Percentiles rank a stretch among this genome's conserved stretches.
Evolutionary conservation across 441 rosid genomes (phyloP).

Genomic region (Populus tomentosa): DNA sequence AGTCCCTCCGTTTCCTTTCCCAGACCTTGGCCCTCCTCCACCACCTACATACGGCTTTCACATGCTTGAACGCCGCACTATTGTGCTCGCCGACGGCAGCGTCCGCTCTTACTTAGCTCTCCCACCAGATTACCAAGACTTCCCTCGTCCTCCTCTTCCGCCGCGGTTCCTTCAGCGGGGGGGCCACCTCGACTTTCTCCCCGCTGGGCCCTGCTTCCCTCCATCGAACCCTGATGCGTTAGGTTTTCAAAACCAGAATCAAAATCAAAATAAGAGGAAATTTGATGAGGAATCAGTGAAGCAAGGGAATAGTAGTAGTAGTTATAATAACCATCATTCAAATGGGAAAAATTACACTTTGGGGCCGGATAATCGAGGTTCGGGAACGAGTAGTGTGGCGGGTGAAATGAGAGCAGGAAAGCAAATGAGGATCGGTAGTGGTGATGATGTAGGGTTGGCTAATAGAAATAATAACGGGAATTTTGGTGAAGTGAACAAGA

Average conservation of each 20-base stretch:
- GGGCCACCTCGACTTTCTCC: background rate
- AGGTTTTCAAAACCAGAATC: conserved; percentile 22
- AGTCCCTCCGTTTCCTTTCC: conserved; percentile 39
- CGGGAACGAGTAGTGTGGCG: conserved; percentile 37
- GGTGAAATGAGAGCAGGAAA: conserved; percentile 57
- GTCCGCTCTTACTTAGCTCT: conserved; percentile 94
- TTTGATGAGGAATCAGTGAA: conserved; percentile 32
- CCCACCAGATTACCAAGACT: conserved; percentile 82
- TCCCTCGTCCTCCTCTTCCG: conserved; percentile 36
- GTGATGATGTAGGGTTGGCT: conserved; percentile 9
- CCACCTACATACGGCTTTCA: conserved; percentile 86
- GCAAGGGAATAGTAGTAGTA: conserved; percentile 12
- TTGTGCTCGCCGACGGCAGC: conserved; percentile 80
- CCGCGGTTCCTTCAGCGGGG: conserved; percentile 26
- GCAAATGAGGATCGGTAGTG: conserved; percentile 41
- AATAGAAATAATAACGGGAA: conserved; percentile 25
- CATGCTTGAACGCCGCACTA: conserved; percentile 90
- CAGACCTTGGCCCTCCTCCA: conserved; percentile 64
- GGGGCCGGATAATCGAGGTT: conserved; percentile 11
- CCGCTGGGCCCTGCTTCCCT: conserved; percentile 12
- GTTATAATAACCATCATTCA: conserved; percentile 17
- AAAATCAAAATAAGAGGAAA: conserved; percentile 40
- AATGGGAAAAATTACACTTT: conserved; percentile 26
- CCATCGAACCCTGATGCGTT: conserved; percentile 32
- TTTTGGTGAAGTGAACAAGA: conserved; percentile 52